Evolutionary conservation across 2,329 filamentous ascomycete species (phyloP).

Genomic region (Penicillium italicum): DNA sequence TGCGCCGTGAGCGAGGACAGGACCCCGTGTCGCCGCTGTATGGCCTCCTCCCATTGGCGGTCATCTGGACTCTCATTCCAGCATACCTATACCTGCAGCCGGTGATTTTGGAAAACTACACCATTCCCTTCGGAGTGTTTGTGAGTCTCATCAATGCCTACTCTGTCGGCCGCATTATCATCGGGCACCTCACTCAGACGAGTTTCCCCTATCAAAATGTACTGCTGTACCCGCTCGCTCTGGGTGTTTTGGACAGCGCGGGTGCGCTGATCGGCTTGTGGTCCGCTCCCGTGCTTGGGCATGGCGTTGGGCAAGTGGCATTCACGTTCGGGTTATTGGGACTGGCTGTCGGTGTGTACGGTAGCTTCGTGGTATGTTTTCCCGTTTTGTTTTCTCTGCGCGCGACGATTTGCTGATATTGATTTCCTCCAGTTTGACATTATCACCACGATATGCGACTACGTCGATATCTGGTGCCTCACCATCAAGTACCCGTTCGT

Average conservation of each 20-base stretch:
- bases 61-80: constrained; percentile 71
- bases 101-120: constrained; percentile 72
- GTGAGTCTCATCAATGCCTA: constrained; percentile 90
- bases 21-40: constrained; percentile 66
- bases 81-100: constrained; percentile 83
- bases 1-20: constrained; percentile 68
- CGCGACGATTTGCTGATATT: not conserved
- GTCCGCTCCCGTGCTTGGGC: constrained; percentile 67
- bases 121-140: constrained; percentile 87
- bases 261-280: constrained; percentile 66
- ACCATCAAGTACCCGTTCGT: constrained; percentile 82
- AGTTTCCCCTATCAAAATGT: constrained; percentile 90
- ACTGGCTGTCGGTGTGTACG: constrained; percentile 83
- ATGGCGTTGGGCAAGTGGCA: constrained; percentile 80
- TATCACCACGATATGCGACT: constrained; percentile 96
- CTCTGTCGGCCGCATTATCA: constrained; percentile 92
- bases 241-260: constrained; percentile 74
- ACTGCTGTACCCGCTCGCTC: constrained; percentile 70
- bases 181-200: constrained; percentile 82
- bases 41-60: constrained; percentile 77
- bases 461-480: constrained; percentile 96
- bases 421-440: constrained; percentile 63
- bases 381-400: not conserved
- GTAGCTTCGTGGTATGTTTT: constrained; percentile 73
- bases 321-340: constrained; percentile 89